Conservation (phyloP, 2,329 filamentous ascomycete genomes). For the Falciphora oryzae region DNA sequence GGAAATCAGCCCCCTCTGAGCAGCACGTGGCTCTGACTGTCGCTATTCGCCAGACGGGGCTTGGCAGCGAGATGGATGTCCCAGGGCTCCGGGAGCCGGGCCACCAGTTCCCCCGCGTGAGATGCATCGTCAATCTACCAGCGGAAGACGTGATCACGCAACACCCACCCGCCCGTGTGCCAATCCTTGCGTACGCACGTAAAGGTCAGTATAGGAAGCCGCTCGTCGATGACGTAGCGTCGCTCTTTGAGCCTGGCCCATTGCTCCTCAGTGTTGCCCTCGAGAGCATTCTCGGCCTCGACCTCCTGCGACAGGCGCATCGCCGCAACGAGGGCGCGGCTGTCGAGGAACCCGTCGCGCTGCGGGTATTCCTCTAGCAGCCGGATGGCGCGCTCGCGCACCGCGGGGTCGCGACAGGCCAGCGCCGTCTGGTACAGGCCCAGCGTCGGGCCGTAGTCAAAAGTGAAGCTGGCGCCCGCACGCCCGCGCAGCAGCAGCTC, state of each 20-base stretch:
- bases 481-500: conserved; percentile 28
- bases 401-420: conserved; percentile 32
- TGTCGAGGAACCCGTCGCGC: conserved; percentile 38
- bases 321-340: conserved; percentile 33
- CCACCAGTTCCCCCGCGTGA: too few species aligned
- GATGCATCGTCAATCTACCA: neutral
- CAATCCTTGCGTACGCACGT: neutral
- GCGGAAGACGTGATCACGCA: neutral
- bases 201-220: neutral
- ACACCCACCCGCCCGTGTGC: neutral
- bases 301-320: conserved; percentile 30
- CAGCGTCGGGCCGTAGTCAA: conserved; percentile 42
- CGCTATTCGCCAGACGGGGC: neutral
- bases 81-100: too few species aligned
- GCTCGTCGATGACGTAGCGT: neutral
- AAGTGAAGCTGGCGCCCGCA: conserved; percentile 29
- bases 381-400: conserved; percentile 34
- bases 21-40: neutral
- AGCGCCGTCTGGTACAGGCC: conserved; percentile 36
- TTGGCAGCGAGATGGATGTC: neutral
- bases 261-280: conserved; percentile 29
- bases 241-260: conserved; percentile 15
- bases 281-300: conserved; percentile 26
- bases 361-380: conserved; percentile 36
- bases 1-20: neutral